Percentiles rank a stretch among this genome's conserved stretches.
Conservation (phyloP, 768 basidiomycete genomes). For the Trametes gibbosa region DNA sequence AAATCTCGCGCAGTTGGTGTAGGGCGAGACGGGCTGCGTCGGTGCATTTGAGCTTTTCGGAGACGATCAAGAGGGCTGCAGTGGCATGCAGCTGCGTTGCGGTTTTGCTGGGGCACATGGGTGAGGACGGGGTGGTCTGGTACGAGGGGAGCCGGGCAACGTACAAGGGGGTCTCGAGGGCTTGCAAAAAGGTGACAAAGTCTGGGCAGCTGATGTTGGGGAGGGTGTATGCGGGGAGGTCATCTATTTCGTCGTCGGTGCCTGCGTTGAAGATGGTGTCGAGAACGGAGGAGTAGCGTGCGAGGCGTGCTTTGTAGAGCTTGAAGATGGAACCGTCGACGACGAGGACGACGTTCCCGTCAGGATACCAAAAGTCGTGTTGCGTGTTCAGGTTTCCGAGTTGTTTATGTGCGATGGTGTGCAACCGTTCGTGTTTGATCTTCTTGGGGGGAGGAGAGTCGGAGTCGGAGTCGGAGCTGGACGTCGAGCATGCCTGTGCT, state of each 20-base stretch:
- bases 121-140: background rate
- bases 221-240: slow-evolving; percentile 24
- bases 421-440: too few relatives aligned
- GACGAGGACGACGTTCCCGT: slow-evolving; percentile 36
- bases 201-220: slow-evolving; percentile 27
- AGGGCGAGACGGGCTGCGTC: slow-evolving; percentile 29
- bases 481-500: too few relatives aligned
- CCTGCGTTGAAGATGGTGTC: slow-evolving; percentile 20
- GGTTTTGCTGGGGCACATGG: background rate
- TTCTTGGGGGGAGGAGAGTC: too few relatives aligned
- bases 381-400: too few relatives aligned
- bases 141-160: slow-evolving; percentile 3
- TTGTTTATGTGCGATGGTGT: too few relatives aligned
- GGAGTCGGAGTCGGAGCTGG: too few relatives aligned
- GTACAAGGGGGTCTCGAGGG: slow-evolving; percentile 34
- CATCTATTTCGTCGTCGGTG: slow-evolving; percentile 5
- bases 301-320: slow-evolving; percentile 34
- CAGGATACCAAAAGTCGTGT: slow-evolving; percentile 32
- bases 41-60: slow-evolving; percentile 28
- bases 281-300: slow-evolving; percentile 33
- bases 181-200: slow-evolving; percentile 32
- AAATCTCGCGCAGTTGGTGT: slow-evolving; percentile 29
- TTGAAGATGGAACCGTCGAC: slow-evolving; percentile 32
- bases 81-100: background rate
- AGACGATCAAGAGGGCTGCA: background rate